A percentile compares a stretch with the other conserved stretches of the same genome.
Evolutionary conservation across 768 basidiomycete genomes (phyloP).

Genomic region (Russula abietina): DNA sequence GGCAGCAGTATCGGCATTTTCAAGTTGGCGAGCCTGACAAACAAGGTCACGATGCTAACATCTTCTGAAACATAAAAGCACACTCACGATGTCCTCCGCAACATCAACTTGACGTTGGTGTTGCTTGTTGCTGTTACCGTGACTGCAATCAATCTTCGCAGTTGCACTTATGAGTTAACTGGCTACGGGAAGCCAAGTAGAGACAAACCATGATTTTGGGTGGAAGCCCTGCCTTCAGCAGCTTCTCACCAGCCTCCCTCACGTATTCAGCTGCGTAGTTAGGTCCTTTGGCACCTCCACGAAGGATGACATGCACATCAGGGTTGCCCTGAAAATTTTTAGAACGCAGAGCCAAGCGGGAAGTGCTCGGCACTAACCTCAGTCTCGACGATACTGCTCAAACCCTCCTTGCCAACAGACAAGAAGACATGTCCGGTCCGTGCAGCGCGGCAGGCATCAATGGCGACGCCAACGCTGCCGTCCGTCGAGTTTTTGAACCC

Average conservation of each 20-base stretch:
- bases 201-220: conserved; percentile 77
- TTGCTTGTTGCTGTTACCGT: conserved; percentile 92
- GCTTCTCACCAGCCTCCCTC: conserved; percentile 62
- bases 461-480: conserved; percentile 82
- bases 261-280: conserved; percentile 83
- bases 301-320: conserved; percentile 89
- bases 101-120: conserved; percentile 85
- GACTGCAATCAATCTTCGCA: conserved; percentile 86
- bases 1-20: conserved; percentile 59
- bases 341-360: neutral
- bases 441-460: conserved; percentile 94
- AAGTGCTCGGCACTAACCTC: conserved; percentile 42
- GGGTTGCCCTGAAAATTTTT: conserved; percentile 62
- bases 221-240: conserved; percentile 70
- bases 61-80: conserved; percentile 15
- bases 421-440: conserved; percentile 90
- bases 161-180: neutral
- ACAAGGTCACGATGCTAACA: conserved; percentile 23
- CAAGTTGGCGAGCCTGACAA: conserved; percentile 62
- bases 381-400: conserved; percentile 93
- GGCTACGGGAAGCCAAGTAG: neutral
- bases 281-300: conserved; percentile 85
- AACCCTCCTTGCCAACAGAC: conserved; percentile 92
- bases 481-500: conserved; percentile 99
- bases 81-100: conserved; percentile 81